Evolutionary conservation across 2,329 filamentous ascomycete species (phyloP).

Genomic region (Gremmenia infestans): DNA sequence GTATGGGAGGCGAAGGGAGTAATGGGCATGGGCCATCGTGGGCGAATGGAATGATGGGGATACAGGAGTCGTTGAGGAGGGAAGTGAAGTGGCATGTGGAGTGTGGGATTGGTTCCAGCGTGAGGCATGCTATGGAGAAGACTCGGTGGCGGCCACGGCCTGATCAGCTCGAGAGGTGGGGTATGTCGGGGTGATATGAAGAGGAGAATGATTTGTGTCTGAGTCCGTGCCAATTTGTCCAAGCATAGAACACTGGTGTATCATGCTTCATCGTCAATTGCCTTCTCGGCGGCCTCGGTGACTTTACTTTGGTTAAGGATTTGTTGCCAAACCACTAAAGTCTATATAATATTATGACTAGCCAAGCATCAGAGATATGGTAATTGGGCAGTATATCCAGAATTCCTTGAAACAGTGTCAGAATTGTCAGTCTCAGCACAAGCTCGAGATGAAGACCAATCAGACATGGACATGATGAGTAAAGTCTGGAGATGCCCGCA

Average conservation of each 20-base stretch:
- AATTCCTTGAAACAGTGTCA: neutral
- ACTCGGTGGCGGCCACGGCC: neutral
- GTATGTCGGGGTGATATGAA: neutral
- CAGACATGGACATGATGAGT: slow-evolving; percentile 1
- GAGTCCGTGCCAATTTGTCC: no score
- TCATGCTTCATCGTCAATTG: neutral
- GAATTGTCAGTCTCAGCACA: neutral
- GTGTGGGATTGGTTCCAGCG: neutral
- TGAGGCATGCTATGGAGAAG: neutral
- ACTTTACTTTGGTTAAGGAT: neutral
- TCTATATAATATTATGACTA: neutral
- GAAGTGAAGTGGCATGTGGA: neutral
- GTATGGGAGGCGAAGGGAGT: neutral
- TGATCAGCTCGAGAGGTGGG: slow-evolving; percentile 4
- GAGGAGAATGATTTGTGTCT: neutral
- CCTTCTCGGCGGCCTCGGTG: neutral
- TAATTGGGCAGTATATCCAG: slow-evolving; percentile 1
- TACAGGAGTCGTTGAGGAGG: neutral
- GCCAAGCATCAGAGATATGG: neutral
- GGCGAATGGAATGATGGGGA: slow-evolving; percentile 1
- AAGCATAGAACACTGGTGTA: no score
- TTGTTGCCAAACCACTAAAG: neutral
- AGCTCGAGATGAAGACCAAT: neutral
- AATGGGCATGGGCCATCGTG: neutral
- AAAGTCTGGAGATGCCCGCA: neutral